These are phyloP conservation scores for Phoenix roebelenii DNA, from an alignment of 176 grass and related monocot genomes.

Conservation along the genomic window DNA sequence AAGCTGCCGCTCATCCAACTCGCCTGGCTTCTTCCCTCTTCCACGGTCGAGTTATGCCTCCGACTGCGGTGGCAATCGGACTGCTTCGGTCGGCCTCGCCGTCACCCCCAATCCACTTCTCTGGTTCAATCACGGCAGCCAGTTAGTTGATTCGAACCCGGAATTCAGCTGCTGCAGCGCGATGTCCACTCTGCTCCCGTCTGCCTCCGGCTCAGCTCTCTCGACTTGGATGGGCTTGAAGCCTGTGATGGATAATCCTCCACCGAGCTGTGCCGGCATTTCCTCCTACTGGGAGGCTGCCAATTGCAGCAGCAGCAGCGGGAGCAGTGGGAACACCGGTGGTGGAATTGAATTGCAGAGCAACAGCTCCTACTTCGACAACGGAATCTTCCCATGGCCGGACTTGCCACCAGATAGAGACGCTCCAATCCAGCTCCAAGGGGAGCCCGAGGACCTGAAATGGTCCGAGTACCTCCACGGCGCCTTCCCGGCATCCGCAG, in stretches of 20 bases:
- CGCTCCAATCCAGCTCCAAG: slow-evolving; percentile 23
- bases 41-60: slow-evolving; percentile 32
- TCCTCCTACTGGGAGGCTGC: slow-evolving; percentile 44
- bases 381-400: slow-evolving; percentile 51
- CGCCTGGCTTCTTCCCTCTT: slow-evolving; percentile 39
- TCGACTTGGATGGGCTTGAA: slow-evolving; percentile 39
- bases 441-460: slow-evolving; percentile 49
- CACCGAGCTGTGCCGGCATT: slow-evolving; percentile 5
- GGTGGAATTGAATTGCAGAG: slow-evolving; percentile 47
- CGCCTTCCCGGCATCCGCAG: slow-evolving; percentile 30
- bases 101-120: slow-evolving; percentile 2
- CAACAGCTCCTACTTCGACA: slow-evolving; percentile 39
- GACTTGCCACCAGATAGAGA: slow-evolving; percentile 37
- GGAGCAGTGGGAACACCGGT: slow-evolving; percentile 45
- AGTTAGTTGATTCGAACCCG: not conserved
- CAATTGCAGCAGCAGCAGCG: slow-evolving; percentile 36
- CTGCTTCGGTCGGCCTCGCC: slow-evolving; percentile 6
- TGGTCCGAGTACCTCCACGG: slow-evolving; percentile 68
- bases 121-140: slow-evolving; percentile 44
- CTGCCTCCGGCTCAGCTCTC: slow-evolving; percentile 37
- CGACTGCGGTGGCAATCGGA: slow-evolving; percentile 21
- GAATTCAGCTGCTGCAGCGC: slow-evolving; percentile 31
- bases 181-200: slow-evolving; percentile 30
- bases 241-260: not conserved
- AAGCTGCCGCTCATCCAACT: slow-evolving; percentile 13